Conservation (phyloP, 2,329 filamentous ascomycete genomes). For the Aspergillus carbonarius region DNA sequence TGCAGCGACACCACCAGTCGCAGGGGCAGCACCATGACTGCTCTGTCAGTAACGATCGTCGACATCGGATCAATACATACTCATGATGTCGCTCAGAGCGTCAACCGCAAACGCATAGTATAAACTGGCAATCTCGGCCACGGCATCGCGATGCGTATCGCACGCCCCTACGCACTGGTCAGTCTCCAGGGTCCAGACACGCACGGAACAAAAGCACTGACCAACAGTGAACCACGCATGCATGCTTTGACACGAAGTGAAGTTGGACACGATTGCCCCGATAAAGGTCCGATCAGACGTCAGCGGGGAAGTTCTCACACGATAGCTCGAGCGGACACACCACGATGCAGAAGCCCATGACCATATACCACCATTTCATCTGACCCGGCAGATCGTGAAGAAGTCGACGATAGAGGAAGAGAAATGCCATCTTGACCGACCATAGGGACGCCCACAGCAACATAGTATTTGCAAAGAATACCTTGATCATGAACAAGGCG, state of each 20-base stretch:
- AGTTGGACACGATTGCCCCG: neutral
- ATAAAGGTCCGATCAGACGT: neutral
- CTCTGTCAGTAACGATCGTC: neutral
- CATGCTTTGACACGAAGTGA: neutral
- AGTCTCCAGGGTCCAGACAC: neutral
- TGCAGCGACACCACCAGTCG: neutral
- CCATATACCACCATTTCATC: slow-evolving; percentile 1
- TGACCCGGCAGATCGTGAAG: neutral
- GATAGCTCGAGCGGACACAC: neutral
- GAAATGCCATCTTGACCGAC: neutral
- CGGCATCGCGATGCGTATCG: neutral
- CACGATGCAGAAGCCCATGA: neutral
- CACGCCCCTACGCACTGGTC: neutral
- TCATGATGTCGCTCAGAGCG: neutral
- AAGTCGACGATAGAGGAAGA: neutral
- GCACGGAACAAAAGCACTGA: neutral
- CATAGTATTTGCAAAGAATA: neutral
- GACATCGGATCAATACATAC: neutral
- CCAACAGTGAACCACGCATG: slow-evolving; percentile 1
- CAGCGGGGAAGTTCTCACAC: neutral
- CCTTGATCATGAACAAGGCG: neutral
- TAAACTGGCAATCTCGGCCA: neutral
- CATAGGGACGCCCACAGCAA: neutral
- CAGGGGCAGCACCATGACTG: neutral
- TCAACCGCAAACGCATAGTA: neutral